phyloP scores from a whole-genome alignment of 208 protist genomes.

The Wallacemonas sp. region DNA sequence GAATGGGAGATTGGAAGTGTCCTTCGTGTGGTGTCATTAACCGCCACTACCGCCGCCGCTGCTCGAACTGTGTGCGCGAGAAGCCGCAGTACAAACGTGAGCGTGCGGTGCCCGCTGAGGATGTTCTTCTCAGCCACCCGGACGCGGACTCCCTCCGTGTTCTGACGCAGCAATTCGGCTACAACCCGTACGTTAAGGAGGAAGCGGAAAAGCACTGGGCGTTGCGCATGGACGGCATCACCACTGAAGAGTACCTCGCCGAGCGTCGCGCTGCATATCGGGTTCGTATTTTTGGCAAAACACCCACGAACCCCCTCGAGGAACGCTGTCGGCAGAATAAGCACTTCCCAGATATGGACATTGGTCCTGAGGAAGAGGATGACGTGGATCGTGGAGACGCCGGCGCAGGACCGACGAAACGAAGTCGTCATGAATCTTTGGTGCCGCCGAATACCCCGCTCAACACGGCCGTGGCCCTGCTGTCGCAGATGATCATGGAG shows the following conservation, averaged over 20 bases:
- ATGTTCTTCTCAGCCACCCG: constrained; percentile 65
- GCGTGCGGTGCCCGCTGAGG: constrained; percentile 53
- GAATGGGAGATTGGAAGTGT: constrained; percentile 92
- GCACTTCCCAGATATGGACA: constrained; percentile 81
- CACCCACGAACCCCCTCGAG: constrained; percentile 57
- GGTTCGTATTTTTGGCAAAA: constrained; percentile 64
- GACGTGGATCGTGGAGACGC: constrained; percentile 24
- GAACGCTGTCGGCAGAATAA: constrained; percentile 59
- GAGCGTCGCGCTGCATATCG: constrained; percentile 81
- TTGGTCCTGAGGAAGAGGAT: constrained; percentile 49
- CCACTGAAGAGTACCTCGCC: constrained; percentile 53
- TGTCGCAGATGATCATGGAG: constrained; percentile 80
- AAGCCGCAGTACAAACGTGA: constrained; percentile 90
- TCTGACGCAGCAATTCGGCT: constrained; percentile 85
- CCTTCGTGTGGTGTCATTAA: constrained; percentile 88
- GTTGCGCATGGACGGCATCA: constrained; percentile 41
- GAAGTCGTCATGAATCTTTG: constrained; percentile 44
- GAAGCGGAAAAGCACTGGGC: constrained; percentile 81
- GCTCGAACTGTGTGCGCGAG: constrained; percentile 88
- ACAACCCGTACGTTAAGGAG: constrained; percentile 65
- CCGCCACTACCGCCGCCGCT: constrained; percentile 89
- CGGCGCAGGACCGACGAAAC: constrained; percentile 27
- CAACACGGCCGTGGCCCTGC: constrained; percentile 54
- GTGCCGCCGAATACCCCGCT: constrained; percentile 51
- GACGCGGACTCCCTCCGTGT: constrained; percentile 53